phyloP scores from a whole-genome alignment of 176 grass and related monocot genomes.

The Secale cereale region DNA sequence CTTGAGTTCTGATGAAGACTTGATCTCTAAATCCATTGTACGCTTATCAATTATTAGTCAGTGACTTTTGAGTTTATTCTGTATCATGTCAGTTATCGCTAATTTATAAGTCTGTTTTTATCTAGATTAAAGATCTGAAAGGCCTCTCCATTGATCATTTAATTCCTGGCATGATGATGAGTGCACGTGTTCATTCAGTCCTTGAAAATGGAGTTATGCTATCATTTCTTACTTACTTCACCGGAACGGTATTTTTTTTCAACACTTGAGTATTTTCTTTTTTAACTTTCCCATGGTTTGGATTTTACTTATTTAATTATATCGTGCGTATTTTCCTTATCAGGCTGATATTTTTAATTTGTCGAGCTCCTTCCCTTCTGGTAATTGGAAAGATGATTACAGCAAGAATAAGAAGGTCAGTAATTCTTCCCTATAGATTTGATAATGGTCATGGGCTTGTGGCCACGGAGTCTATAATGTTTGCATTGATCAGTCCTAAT shows the following conservation, averaged over 20 bases:
- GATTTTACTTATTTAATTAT: conserved; percentile 10
- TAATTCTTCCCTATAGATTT: conserved; percentile 2
- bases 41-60: conserved; percentile 15
- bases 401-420: conserved; percentile 78
- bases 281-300: conserved; percentile 14
- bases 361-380: conserved; percentile 45
- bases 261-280: neutral
- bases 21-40: conserved; percentile 82
- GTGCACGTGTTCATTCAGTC: conserved; percentile 74
- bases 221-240: conserved; percentile 97
- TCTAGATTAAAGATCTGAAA: conserved; percentile 83
- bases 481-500: neutral
- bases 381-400: conserved; percentile 87
- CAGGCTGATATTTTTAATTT: conserved; percentile 92
- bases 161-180: conserved; percentile 96
- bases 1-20: conserved; percentile 66
- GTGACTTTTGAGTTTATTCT: neutral
- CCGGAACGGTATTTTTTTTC: conserved; percentile 72
- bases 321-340: conserved; percentile 2
- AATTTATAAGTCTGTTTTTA: conserved; percentile 31
- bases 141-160: conserved; percentile 93
- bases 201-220: conserved; percentile 94
- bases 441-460: neutral
- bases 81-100: conserved; percentile 4
- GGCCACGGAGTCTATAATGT: neutral